phyloP scores from a whole-genome alignment of 2,329 filamentous ascomycete species.

The Periconia macrospinosa region DNA sequence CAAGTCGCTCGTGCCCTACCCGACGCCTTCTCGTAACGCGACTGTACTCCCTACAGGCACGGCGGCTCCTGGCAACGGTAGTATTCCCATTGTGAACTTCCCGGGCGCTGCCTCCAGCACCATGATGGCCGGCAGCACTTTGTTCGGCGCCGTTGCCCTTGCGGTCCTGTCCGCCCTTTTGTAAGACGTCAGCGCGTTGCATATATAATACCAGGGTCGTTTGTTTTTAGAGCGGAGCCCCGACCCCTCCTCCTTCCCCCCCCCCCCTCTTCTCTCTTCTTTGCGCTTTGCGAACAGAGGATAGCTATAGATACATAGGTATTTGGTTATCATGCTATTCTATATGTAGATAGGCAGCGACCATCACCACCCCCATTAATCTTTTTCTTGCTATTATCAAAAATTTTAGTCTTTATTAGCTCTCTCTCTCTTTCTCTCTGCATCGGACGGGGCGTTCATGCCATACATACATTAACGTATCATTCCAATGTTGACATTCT shows the following conservation, averaged over 20 bases:
- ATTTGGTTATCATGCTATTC: conserved; percentile 2
- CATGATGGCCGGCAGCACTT: conserved; percentile 16
- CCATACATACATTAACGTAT: too few relatives aligned
- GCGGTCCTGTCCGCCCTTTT: conserved; percentile 22
- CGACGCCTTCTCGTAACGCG: not conserved
- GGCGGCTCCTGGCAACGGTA: conserved; percentile 20
- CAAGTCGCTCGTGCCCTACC: conserved; percentile 11
- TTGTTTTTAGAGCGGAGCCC: conserved; percentile 6
- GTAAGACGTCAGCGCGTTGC: conserved; percentile 13
- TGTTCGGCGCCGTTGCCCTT: conserved; percentile 21
- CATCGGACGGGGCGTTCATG: conserved; percentile 1
- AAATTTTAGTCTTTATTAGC: conserved; percentile 8
- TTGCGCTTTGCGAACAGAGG: conserved; percentile 3
- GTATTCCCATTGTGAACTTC: conserved; percentile 23
- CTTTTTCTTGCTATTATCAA: conserved; percentile 5
- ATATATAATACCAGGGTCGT: conserved; percentile 7
- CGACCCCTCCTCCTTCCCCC: conserved; percentile 11
- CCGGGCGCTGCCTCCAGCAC: conserved; percentile 24
- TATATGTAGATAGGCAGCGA: conserved; percentile 11
- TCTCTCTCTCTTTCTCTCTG: too few relatives aligned
- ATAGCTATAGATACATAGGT: too few relatives aligned
- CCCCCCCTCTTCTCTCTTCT: not conserved
- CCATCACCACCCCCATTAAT: too few relatives aligned
- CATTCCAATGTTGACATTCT: too few relatives aligned
- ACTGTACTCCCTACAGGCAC: not conserved